Percentiles rank a stretch among this genome's conserved stretches.
Evolutionary conservation across 345 rosid genomes (phyloP).

Genomic region (Heritiera fomes): DNA sequence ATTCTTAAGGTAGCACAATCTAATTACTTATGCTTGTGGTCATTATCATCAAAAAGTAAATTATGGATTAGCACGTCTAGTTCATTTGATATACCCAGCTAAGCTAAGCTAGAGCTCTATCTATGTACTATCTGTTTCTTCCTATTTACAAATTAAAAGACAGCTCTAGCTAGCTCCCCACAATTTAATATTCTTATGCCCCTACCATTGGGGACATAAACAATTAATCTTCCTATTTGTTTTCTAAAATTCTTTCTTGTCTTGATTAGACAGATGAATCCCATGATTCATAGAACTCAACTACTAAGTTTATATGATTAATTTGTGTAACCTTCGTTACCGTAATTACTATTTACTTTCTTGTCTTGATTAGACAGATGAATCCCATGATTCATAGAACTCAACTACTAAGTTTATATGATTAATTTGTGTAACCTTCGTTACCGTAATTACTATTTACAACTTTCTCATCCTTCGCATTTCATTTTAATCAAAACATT

Average conservation of each 20-base stretch:
- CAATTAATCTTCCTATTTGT: neutral
- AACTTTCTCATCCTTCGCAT: neutral
- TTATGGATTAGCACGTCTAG: neutral
- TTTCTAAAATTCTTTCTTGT: neutral
- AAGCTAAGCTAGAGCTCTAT: neutral
- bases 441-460: neutral
- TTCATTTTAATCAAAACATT: neutral
- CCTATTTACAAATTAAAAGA: neutral
- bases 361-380: conserved; percentile 17
- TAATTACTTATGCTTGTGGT: neutral
- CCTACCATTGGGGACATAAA: neutral
- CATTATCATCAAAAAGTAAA: neutral
- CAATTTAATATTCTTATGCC: neutral
- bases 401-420: neutral
- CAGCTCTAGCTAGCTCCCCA: neutral
- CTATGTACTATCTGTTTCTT: neutral
- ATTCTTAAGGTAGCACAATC: too few relatives aligned
- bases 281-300: neutral
- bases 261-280: conserved; percentile 18
- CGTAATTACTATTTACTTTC: too few relatives aligned
- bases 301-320: neutral
- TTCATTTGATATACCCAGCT: neutral
- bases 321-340: neutral
- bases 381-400: neutral
- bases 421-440: neutral